Evolutionary conservation across 1,139 yeast species (phyloP).

Genomic region (Zygoascus hellenicus): DNA sequence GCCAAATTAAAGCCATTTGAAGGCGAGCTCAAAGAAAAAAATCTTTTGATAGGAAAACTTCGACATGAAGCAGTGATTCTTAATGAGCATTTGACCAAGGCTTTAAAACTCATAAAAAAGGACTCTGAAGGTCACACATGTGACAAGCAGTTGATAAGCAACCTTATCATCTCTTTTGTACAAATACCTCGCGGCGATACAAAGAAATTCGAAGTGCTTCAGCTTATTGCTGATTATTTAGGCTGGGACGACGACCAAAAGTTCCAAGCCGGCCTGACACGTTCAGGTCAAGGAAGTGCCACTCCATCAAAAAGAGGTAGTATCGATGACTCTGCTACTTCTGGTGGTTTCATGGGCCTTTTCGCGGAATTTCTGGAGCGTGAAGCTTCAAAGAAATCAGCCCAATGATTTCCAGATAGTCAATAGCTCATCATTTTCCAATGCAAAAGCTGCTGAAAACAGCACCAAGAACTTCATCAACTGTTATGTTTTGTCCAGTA

Average conservation of each 20-base stretch:
- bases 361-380: constrained; percentile 90
- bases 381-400: constrained; percentile 36
- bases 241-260: constrained; percentile 85
- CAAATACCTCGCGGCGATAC: constrained; percentile 90
- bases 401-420: background rate
- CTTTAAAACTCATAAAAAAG: constrained; percentile 73
- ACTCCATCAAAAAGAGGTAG: constrained; percentile 16
- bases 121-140: constrained; percentile 68
- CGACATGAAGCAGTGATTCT: constrained; percentile 94
- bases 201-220: constrained; percentile 87
- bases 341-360: constrained; percentile 71
- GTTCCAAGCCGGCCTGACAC: constrained; percentile 73
- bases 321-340: constrained; percentile 27
- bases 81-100: constrained; percentile 90
- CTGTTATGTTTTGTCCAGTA: constrained; percentile 83
- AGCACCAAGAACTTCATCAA: constrained; percentile 86
- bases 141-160: constrained; percentile 83
- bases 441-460: constrained; percentile 91
- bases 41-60: constrained; percentile 74
- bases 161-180: constrained; percentile 75
- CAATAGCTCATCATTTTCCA: constrained; percentile 53
- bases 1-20: constrained; percentile 37
- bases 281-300: constrained; percentile 31
- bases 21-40: constrained; percentile 62
- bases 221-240: constrained; percentile 71